A percentile compares a stretch with the other conserved stretches of the same genome.
Evolutionary conservation across 805 yeast species (phyloP).

Genomic region (Candida corydali): DNA sequence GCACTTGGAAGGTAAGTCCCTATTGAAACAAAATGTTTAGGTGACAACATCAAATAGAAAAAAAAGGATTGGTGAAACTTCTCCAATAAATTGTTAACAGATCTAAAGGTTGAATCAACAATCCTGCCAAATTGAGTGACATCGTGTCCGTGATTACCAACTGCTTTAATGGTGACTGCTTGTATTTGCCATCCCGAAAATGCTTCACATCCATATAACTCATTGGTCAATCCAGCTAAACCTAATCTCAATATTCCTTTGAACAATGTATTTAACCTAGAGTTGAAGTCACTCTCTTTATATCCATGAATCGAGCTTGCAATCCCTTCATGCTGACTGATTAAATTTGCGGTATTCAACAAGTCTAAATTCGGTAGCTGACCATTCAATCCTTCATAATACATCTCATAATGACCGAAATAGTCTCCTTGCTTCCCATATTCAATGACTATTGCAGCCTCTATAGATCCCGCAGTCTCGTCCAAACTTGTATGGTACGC

Average conservation of each 20-base stretch:
- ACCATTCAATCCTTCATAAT: constrained; percentile 88
- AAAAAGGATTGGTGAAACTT: constrained; percentile 97
- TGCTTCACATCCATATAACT: constrained; percentile 75
- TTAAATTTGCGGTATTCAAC: constrained; percentile 72
- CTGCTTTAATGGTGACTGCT: constrained; percentile 75
- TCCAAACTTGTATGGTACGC: constrained; percentile 86
- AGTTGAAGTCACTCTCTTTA: constrained; percentile 41
- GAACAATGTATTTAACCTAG: constrained; percentile 55
- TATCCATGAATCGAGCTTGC: constrained; percentile 61
- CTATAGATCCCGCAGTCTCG: constrained; percentile 88
- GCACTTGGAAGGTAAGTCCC: constrained; percentile 92
- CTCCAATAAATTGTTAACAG: constrained; percentile 87
- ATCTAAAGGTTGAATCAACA: constrained; percentile 80
- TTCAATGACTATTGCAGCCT: constrained; percentile 84
- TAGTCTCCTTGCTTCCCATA: constrained; percentile 64
- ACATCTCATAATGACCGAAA: constrained; percentile 69
- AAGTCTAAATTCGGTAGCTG: constrained; percentile 93
- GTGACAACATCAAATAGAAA: constrained; percentile 79
- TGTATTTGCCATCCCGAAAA: constrained; percentile 97
- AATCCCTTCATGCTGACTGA: constrained; percentile 74
- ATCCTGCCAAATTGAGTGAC: constrained; percentile 90
- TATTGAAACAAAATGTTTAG: constrained; percentile 80
- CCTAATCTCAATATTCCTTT: constrained; percentile 69
- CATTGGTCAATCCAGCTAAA: constrained; percentile 57
- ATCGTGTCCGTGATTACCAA: constrained; percentile 60